Percentiles rank a stretch among this genome's conserved stretches.
phyloP scores from a whole-genome alignment of 2,329 filamentous ascomycete genomes.

The Neofusicoccum umdonicola region DNA sequence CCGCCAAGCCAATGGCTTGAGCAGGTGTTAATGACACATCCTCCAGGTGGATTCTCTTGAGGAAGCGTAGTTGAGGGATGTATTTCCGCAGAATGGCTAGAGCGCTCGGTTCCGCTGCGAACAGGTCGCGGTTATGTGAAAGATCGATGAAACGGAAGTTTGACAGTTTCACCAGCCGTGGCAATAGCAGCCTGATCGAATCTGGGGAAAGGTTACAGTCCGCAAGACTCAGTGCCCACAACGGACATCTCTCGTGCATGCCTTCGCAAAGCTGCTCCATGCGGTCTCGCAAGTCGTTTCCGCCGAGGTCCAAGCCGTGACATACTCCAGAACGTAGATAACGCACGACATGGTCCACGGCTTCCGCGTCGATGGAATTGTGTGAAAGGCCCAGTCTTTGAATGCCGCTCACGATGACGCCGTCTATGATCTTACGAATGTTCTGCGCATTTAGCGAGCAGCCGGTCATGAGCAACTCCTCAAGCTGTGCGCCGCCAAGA shows the following conservation, averaged over 20 bases:
- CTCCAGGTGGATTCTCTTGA: slow-evolving; percentile 83
- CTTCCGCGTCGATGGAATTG: slow-evolving; percentile 72
- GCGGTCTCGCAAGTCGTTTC: slow-evolving; percentile 65
- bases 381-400: slow-evolving; percentile 78
- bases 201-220: slow-evolving; percentile 77
- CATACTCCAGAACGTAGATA: slow-evolving; percentile 77
- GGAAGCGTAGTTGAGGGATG: slow-evolving; percentile 70
- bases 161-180: slow-evolving; percentile 65
- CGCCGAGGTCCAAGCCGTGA: slow-evolving; percentile 83
- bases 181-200: slow-evolving; percentile 72
- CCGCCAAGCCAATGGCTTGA: slow-evolving; percentile 86
- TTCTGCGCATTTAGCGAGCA: slow-evolving; percentile 71
- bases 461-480: slow-evolving; percentile 79
- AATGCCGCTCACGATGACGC: slow-evolving; percentile 73
- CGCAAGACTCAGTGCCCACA: slow-evolving; percentile 82
- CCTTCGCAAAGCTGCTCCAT: slow-evolving; percentile 51
- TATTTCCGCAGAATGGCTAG: slow-evolving; percentile 76
- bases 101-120: slow-evolving; percentile 70
- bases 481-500: slow-evolving; percentile 70
- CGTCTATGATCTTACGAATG: slow-evolving; percentile 75
- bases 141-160: slow-evolving; percentile 87
- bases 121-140: slow-evolving; percentile 82
- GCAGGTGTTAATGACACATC: slow-evolving; percentile 82
- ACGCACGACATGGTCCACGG: slow-evolving; percentile 70
- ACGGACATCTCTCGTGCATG: slow-evolving; percentile 50